These are phyloP conservation scores for Nicotiana paniculata DNA, from an alignment of 257 asterid genomes.

Conservation along the genomic window DNA sequence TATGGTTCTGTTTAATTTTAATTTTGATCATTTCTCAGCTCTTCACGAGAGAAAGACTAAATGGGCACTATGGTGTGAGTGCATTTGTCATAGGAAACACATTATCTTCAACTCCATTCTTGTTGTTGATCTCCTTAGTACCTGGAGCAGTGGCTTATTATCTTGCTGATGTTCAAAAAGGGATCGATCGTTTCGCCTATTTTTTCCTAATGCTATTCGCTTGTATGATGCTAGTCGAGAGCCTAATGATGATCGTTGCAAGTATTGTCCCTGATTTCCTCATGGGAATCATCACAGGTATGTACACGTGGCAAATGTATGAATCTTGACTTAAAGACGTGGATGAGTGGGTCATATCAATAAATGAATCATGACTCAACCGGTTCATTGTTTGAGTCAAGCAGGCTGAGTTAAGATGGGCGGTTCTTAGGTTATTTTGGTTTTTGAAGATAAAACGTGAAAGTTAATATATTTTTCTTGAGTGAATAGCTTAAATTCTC, in stretches of 20 bases:
- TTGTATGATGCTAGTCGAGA: constrained; percentile 55
- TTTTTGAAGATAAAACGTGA: background rate
- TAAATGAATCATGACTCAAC: no score
- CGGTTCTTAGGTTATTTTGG: no score
- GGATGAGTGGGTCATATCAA: no score
- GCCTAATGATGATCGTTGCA: constrained; percentile 56
- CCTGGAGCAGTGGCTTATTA: constrained; percentile 50
- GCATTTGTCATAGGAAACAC: constrained; percentile 43
- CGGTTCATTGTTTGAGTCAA: no score
- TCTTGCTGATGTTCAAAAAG: constrained; percentile 44
- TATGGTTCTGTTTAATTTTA: no score
- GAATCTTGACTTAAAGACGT: no score
- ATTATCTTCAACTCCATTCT: constrained; percentile 43
- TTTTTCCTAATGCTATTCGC: constrained; percentile 23
- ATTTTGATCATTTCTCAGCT: constrained; percentile 19
- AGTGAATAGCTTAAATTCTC: background rate
- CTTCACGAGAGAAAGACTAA: constrained; percentile 40
- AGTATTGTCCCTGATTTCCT: constrained; percentile 44
- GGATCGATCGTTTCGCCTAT: constrained; percentile 28
- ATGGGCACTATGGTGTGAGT: constrained; percentile 41
- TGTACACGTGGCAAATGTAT: no score
- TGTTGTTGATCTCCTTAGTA: constrained; percentile 28
- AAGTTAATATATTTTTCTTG: background rate
- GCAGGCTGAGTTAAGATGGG: no score
- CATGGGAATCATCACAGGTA: constrained; percentile 46